Evolutionary conservation across 108 stramenopile species (phyloP), one percentile per base, ranked within the genome.

Genomic region (Poteriospumella lacustris): DNA sequence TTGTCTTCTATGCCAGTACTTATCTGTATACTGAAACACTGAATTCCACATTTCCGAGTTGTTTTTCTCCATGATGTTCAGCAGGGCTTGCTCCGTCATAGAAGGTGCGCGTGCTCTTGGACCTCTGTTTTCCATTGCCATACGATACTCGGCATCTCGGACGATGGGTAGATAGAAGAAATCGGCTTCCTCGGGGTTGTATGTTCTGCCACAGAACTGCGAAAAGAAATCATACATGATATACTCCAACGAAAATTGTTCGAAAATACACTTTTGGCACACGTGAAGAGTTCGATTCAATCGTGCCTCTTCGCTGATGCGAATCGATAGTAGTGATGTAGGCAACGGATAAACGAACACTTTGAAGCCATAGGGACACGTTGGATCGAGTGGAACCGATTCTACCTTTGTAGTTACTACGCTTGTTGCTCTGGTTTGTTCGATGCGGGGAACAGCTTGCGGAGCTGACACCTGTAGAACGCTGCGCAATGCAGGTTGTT

Each of bases 171-270:
- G 42, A 68, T 68, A 79, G 43, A 70, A 70, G n/a, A 58, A 68
- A 67, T 79, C 78, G 42, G 78, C 78, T 47, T 70, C 78, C 3
- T 70, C 68, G 2, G 78, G 78, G 29, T 79, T 19, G 39, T 43
- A 1, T 28, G 78, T 79, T 15, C 78, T 19, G 26, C 60, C 78
- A 43, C 78, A 79, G 39, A 42, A 39, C 39, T 70, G 0, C 2
- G 28, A 0, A 67, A 79, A 79, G 68, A 44, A 69, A 31, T 79
- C 68, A 39, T 68, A 42, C 58, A 79, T 1, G 15, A 79, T 72
- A 15, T 42, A 42, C 44, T 79, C 78, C 2, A 79, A 42, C 42
- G 78, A 43, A 41, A 79, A 79, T 42, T 58, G 44, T 36, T 76
- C 76, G 42, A 19, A 36, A 3, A 58, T 58, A n/a, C 60, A 58